phyloP scores from a whole-genome alignment of 352 stramenopile species.

The Plasmopara muralis region DNA sequence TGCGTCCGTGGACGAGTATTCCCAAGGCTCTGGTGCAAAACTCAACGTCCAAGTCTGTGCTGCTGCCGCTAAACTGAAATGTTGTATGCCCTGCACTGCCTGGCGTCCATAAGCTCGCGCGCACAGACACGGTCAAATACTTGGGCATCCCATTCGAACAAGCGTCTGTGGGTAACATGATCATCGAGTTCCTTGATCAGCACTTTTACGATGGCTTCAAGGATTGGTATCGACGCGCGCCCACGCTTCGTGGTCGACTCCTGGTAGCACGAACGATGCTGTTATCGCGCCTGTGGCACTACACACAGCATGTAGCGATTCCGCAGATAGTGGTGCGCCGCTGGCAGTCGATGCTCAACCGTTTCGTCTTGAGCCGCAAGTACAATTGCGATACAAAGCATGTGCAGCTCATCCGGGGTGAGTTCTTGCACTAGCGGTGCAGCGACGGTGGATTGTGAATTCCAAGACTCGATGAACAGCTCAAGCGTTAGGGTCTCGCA shows the following conservation, averaged over 20 bases:
- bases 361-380: neutral
- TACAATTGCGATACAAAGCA: neutral
- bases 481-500: neutral
- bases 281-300: neutral
- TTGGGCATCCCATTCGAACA: neutral
- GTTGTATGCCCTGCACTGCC: neutral
- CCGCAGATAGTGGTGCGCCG: neutral
- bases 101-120: neutral
- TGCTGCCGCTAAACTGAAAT: neutral
- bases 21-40: neutral
- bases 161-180: neutral
- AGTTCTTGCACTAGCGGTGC: neutral
- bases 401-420: neutral
- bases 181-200: neutral
- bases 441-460: neutral
- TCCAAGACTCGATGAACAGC: neutral
- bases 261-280: neutral
- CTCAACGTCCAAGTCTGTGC: neutral
- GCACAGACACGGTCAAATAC: neutral
- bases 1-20: neutral
- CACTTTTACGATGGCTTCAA: neutral
- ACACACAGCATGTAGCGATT: neutral
- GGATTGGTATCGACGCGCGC: neutral
- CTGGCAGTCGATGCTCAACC: neutral
- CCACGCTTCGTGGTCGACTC: neutral